Conservation (phyloP, 2,329 filamentous ascomycete species). For the Colletotrichum gloeosporioides region DNA sequence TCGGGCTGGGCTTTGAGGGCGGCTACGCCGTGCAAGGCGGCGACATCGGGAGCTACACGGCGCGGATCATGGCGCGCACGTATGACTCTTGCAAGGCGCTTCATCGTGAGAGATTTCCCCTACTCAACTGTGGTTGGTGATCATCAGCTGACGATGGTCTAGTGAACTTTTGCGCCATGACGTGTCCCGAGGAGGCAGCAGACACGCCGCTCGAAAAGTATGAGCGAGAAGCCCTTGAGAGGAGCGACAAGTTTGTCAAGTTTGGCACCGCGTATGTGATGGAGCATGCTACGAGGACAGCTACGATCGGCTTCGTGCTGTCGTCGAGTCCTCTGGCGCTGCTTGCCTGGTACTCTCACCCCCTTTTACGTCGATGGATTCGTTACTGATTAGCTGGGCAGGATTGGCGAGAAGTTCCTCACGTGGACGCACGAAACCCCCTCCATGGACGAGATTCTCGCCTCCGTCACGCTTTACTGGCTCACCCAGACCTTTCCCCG, state of each 20-base stretch:
- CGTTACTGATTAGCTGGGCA: background rate
- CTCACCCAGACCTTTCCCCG: background rate
- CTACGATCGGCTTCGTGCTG: background rate
- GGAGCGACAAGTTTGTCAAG: background rate
- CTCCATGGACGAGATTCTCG: background rate
- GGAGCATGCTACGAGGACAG: background rate
- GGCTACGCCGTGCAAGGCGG: background rate
- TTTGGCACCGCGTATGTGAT: background rate
- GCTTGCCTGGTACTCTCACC: background rate
- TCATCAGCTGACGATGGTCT: rapidly evolving
- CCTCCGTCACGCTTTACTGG: background rate
- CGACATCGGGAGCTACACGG: background rate
- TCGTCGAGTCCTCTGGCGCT: background rate
- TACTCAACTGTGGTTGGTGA: background rate
- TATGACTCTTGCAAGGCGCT: background rate
- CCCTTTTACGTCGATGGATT: background rate
- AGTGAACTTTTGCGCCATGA: background rate
- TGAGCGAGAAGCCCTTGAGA: background rate
- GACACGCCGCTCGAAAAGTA: background rate
- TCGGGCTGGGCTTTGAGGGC: background rate
- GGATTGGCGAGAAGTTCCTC: background rate
- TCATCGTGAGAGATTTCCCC: background rate
- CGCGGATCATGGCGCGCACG: background rate
- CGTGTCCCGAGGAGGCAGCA: background rate
- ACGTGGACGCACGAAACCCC: background rate